phyloP scores from a whole-genome alignment of 2,329 filamentous ascomycete species.

The Neospermospora avenae region DNA sequence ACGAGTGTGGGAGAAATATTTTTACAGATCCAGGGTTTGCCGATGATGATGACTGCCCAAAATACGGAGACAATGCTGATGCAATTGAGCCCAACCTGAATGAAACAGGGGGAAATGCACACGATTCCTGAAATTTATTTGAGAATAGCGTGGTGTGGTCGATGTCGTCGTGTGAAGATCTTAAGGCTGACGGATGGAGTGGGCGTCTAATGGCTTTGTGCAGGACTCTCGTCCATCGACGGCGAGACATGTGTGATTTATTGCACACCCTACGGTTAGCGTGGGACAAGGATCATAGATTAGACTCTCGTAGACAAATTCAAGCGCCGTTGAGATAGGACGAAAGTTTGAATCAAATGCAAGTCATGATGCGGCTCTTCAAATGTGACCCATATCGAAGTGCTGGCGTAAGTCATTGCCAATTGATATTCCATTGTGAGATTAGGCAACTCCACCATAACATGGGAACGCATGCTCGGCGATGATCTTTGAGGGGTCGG shows the following conservation, averaged over 20 bases:
- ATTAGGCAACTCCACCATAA: slow-evolving; percentile 61
- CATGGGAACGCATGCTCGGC: slow-evolving; percentile 38
- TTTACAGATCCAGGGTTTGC: slow-evolving; percentile 26
- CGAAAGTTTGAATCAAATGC: slow-evolving; percentile 36
- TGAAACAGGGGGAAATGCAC: slow-evolving; percentile 41
- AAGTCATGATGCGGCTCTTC: slow-evolving; percentile 59
- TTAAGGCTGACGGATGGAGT: slow-evolving; percentile 36
- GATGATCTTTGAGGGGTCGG: slow-evolving; percentile 35
- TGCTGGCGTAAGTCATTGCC: slow-evolving; percentile 83
- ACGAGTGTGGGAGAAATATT: slow-evolving; percentile 31
- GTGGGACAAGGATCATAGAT: slow-evolving; percentile 34
- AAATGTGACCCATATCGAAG: slow-evolving; percentile 74
- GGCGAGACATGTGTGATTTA: slow-evolving; percentile 64
- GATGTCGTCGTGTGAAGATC: slow-evolving; percentile 34
- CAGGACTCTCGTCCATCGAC: slow-evolving; percentile 45
- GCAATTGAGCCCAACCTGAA: slow-evolving; percentile 54
- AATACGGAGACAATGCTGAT: slow-evolving; percentile 35
- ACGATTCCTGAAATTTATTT: slow-evolving; percentile 31
- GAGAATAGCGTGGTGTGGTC: slow-evolving; percentile 34
- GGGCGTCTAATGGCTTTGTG: slow-evolving; percentile 35
- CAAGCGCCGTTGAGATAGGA: slow-evolving; percentile 38
- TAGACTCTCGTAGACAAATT: slow-evolving; percentile 30
- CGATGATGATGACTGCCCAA: slow-evolving; percentile 27
- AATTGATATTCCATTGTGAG: slow-evolving; percentile 67
- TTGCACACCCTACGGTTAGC: slow-evolving; percentile 44